phyloP scores from a whole-genome alignment of 192 early-diverging fungal genomes.

The Spizellomyces sp. region DNA sequence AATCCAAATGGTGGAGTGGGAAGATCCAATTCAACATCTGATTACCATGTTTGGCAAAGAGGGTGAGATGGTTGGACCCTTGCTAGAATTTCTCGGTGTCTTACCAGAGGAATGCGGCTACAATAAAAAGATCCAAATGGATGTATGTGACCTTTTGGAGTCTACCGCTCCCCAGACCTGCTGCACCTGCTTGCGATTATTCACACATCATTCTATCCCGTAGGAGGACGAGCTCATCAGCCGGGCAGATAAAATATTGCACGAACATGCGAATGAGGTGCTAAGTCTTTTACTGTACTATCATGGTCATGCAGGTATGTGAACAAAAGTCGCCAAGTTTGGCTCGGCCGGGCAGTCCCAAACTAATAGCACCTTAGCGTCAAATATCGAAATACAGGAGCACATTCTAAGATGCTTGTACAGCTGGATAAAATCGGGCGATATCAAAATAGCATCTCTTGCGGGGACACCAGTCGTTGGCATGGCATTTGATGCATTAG shows the following conservation, averaged over 20 bases:
- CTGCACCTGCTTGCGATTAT: background rate
- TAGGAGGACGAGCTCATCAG: constrained; percentile 63
- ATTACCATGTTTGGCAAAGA: constrained; percentile 65
- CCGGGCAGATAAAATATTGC: constrained; percentile 64
- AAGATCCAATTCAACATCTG: constrained; percentile 76
- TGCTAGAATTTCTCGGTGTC: constrained; percentile 82
- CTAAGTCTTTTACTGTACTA: constrained; percentile 70
- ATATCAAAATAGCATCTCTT: constrained; percentile 68
- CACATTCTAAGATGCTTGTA: constrained; percentile 63
- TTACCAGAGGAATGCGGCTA: constrained; percentile 83
- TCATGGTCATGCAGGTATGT: constrained; percentile 58
- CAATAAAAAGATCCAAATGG: constrained; percentile 58
- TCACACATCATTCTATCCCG: background rate
- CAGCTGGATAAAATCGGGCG: constrained; percentile 83
- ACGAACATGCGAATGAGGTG: constrained; percentile 67
- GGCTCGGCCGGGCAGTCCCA: too few species aligned
- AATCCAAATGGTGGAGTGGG: constrained; percentile 63
- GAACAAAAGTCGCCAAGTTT: background rate
- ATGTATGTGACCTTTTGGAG: background rate
- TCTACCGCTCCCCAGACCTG: too few species aligned
- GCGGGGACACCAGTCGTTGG: constrained; percentile 65
- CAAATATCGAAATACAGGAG: constrained; percentile 7
- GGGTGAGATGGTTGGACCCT: constrained; percentile 59
- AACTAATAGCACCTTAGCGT: background rate
- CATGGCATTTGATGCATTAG: constrained; percentile 73